These are phyloP conservation scores for Ogataea corticis DNA, from an alignment of 805 yeast species.

Conservation along the genomic window DNA sequence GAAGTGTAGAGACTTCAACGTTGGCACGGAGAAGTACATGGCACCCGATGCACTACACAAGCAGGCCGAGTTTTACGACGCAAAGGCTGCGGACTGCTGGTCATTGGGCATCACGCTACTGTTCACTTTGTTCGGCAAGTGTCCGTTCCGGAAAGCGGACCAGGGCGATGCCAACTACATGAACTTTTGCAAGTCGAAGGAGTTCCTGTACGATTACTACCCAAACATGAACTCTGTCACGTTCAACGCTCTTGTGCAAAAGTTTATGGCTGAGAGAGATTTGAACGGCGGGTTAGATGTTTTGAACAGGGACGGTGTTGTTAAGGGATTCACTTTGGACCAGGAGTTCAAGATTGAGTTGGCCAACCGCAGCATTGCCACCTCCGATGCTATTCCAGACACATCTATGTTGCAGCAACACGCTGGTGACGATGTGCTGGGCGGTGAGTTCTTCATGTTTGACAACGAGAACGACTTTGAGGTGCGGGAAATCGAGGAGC, in stretches of 20 bases:
- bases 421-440: constrained; percentile 17
- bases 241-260: constrained; percentile 41
- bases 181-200: constrained; percentile 41
- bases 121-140: constrained; percentile 50
- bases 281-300: constrained; percentile 35
- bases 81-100: constrained; percentile 54
- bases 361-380: constrained; percentile 11
- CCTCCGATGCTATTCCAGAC: background rate
- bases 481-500: constrained; percentile 18
- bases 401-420: constrained; percentile 7
- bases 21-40: constrained; percentile 63
- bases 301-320: constrained; percentile 29
- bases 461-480: constrained; percentile 35
- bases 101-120: constrained; percentile 53
- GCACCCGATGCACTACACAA: constrained; percentile 47
- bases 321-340: constrained; percentile 45
- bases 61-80: constrained; percentile 36
- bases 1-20: constrained; percentile 38
- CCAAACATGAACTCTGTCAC: constrained; percentile 45
- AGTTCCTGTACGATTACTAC: constrained; percentile 49
- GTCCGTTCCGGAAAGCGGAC: constrained; percentile 49
- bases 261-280: constrained; percentile 43
- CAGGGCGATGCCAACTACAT: constrained; percentile 44
- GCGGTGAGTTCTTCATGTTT: constrained; percentile 37
- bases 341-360: constrained; percentile 41